phyloP scores from a whole-genome alignment of 75 land plant genomes.

The Pinus tabuliformis region DNA sequence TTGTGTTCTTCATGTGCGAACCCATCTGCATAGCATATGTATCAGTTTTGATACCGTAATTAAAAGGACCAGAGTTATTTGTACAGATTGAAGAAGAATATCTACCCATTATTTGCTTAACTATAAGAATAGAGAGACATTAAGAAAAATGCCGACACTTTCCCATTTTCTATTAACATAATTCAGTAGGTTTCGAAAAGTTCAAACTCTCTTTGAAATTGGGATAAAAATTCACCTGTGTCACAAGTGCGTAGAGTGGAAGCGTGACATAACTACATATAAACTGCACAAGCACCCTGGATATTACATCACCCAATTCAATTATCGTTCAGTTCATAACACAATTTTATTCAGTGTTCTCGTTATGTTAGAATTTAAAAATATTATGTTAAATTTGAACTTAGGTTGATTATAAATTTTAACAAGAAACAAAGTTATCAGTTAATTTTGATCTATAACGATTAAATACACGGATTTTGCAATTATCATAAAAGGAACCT shows the following conservation, averaged over 20 bases:
- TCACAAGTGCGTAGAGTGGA: conserved; percentile 69
- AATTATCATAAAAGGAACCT: too few species aligned
- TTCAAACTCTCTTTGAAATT: neutral
- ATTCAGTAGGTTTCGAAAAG: neutral
- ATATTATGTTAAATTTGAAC: too few species aligned
- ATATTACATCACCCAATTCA: neutral
- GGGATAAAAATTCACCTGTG: conserved; percentile 37
- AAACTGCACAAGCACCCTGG: conserved; percentile 23
- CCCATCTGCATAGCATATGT: conserved; percentile 16
- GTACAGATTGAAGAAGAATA: neutral
- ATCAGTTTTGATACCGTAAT: neutral
- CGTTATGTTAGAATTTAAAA: too few species aligned
- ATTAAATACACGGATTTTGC: too few species aligned
- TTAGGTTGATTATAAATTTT: too few species aligned
- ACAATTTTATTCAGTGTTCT: too few species aligned
- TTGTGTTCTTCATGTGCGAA: conserved; percentile 6
- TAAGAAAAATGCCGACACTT: too few species aligned
- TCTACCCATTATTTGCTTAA: neutral
- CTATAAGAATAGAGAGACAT: too few species aligned
- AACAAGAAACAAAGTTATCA: too few species aligned
- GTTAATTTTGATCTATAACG: too few species aligned
- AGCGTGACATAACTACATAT: conserved; percentile 70
- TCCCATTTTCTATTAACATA: neutral
- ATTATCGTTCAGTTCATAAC: neutral
- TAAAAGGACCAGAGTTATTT: neutral